Evolutionary conservation across 352 stramenopile genomes (phyloP).

Genomic region (Pythium sp.): DNA sequence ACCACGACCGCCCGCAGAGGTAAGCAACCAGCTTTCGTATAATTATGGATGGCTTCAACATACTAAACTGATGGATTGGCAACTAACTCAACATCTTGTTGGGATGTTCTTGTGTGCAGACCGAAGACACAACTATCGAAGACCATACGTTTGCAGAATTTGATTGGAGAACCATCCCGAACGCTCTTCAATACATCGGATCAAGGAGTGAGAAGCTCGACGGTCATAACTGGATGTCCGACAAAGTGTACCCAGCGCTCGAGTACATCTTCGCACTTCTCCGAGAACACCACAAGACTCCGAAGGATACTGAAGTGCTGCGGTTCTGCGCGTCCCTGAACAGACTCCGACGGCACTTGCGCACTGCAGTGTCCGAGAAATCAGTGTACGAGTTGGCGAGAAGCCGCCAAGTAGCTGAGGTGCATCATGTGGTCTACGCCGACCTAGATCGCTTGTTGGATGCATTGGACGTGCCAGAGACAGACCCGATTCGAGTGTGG

Average conservation of each 20-base stretch:
- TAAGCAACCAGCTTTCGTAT: no score
- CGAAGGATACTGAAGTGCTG: not conserved
- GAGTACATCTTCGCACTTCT: not conserved
- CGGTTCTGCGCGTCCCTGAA: not conserved
- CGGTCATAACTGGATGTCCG: not conserved
- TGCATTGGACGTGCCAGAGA: not conserved
- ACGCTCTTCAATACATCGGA: no score
- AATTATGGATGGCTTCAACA: no score
- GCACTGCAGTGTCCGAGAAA: not conserved
- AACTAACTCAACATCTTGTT: no score
- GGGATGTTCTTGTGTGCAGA: no score
- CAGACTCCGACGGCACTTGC: not conserved
- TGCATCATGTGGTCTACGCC: not conserved
- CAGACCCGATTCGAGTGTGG: not conserved
- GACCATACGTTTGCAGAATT: no score
- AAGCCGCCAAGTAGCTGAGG: not conserved
- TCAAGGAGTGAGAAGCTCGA: no score
- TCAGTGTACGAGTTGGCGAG: not conserved
- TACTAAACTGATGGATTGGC: no score
- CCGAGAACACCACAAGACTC: not conserved
- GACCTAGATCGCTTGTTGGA: not conserved
- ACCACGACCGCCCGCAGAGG: no score
- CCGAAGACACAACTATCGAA: no score
- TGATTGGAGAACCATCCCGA: not conserved
- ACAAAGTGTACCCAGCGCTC: not conserved